Base-by-base conservation (phyloP, 148 eudicot genomes). In the Heliamphora exappendiculata region DNA sequence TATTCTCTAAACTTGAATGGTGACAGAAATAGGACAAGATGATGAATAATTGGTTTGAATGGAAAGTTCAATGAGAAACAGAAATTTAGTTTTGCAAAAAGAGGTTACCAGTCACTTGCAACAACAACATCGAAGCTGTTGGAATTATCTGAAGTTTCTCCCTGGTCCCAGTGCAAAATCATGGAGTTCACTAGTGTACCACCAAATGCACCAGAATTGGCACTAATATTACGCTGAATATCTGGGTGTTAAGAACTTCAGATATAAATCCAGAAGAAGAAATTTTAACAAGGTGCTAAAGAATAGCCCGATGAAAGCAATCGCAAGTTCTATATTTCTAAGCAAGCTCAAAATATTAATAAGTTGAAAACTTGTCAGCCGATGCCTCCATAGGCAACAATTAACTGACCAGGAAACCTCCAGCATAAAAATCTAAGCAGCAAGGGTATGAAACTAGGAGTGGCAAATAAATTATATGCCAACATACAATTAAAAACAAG, bases 51-150 rank as follows among this genome's bases (percentile, higher is more conserved):
- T n/a, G n/a, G n/a, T n/a, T n/a, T n/a, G n/a, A n/a, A n/a, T 26
- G 29, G 49, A 74, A 22, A 63, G 14, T 39, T 69, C 26, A 76
- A 78, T 13, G 39, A 33, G 63, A 70, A 69, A 57, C 29, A 39
- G 31, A 57, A 29, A 36, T 20, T 34, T n/a, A 62, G 44, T 75
- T 24, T 12, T 1, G 19, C 13, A 24, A 59, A 17, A 62, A 67
- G 78, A 64, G 33, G 65, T 83, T 86, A 93, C 98, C 98, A 94
- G 88, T 94, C 98, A 69, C 98, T 94, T 36, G 94, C 98, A 76
- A 94, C 83, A 59, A 94, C 81, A 77, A 87, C 17, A 81, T 94
- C 98, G 81, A 90, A 91, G 69, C 76, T 77, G 69, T 81, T 79
- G 80, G 86, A 83, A 19, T 79, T 76, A 78, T 79, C 73, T 50